Evolutionary conservation across 2,329 filamentous ascomycete species (phyloP).

Genomic region (Mariannaea sp.): DNA sequence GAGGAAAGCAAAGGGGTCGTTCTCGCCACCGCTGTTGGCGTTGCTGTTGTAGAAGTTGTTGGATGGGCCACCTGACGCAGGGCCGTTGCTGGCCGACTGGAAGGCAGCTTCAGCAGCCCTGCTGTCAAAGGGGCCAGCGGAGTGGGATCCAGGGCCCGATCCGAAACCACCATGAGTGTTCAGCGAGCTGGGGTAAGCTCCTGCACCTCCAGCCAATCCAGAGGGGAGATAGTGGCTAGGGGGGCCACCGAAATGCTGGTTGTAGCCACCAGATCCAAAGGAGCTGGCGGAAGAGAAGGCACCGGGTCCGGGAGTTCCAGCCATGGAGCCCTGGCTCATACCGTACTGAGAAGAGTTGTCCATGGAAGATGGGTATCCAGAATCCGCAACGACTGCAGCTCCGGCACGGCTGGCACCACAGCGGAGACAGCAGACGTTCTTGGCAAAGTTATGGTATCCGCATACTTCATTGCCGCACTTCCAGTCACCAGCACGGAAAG

Average conservation of each 20-base stretch:
- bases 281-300: constrained; percentile 73
- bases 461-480: constrained; percentile 98
- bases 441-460: constrained; percentile 98
- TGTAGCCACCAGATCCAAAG: constrained; percentile 69
- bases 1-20: constrained; percentile 80
- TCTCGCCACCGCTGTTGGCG: constrained; percentile 70
- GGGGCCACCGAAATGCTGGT: constrained; percentile 84
- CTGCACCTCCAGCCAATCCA: constrained; percentile 74
- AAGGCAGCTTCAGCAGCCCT: constrained; percentile 94
- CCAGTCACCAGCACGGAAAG: constrained; percentile 98
- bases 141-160: constrained; percentile 77
- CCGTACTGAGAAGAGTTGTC: constrained; percentile 81
- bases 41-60: constrained; percentile 56
- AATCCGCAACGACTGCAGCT: constrained; percentile 92
- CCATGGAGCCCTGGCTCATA: constrained; percentile 88
- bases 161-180: constrained; percentile 73
- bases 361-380: constrained; percentile 88
- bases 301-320: constrained; percentile 77
- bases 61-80: constrained; percentile 74
- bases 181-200: constrained; percentile 75
- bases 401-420: constrained; percentile 94
- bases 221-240: constrained; percentile 91
- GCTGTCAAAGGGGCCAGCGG: constrained; percentile 87
- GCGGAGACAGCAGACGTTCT: constrained; percentile 96
- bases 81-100: constrained; percentile 82